Evolutionary conservation across 495 filamentous ascomycete species (phyloP), one percentile per base, ranked within the genome.

Genomic region (Mytilinidion resinicola): DNA sequence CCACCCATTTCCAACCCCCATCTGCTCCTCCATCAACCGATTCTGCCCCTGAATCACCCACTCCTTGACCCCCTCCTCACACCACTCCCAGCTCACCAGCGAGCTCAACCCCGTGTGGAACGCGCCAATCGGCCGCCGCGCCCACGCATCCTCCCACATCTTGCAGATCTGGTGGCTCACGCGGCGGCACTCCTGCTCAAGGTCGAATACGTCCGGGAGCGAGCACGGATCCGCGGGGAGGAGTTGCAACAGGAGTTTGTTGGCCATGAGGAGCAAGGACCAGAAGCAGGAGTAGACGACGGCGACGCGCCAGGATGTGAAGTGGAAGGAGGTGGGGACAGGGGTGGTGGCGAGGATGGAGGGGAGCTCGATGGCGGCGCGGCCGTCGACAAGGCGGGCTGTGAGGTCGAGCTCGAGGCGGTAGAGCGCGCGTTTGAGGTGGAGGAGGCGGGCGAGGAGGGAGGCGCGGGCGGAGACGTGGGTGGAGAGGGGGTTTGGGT

Each of bases 271-370:
- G 50, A 63, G 42, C 9, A 63, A 35, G 7, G 60, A 58, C 60
- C 60, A 63, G 55, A 44, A 63, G 55, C 60, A 63, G 51, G 41
- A 49, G 44, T 63, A 63, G 9, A 55, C 60, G 9, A 63, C 60
- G 11, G 60, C 41, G 3, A 63, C 60, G 36, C 60, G 60, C 51
- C 55, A 55, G 41, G 47, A 49, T 9, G 49, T 50, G 37, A 63
- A 63, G 42, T 63, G 51, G 34, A 58, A 58, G 4, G 50, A 46
- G 17, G 49, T 54, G 14, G 55, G 39, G 34, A 63, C 44, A 12
- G 55, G 60, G 17, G 17, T 50, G 11, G 17, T 37, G 25, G 9
- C 8, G 2, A 50, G 49, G 39, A 58, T 54, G 17, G 60, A 47
- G n/a, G 60, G 55, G 1, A 49, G 17, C 38, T 63, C 55, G n/a